Evolutionary conservation across 225 moss, liverwort and hornwort genomes (phyloP), one percentile per base, ranked within the genome.

Genomic region (Sphagnum contortum): DNA sequence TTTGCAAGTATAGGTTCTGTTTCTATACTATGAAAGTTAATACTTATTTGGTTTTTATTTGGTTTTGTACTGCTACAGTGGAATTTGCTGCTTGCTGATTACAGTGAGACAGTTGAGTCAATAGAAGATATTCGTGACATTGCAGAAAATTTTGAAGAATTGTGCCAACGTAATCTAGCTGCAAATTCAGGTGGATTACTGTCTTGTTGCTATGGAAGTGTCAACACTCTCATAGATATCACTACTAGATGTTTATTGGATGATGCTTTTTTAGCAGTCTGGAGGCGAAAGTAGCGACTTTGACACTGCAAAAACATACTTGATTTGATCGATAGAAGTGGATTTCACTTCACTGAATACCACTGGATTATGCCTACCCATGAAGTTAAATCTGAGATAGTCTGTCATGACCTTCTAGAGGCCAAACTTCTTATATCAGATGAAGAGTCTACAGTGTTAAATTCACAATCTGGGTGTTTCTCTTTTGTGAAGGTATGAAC

Each of bases 71-170:
- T 13, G 58, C 13, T 47, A 11, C 60, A 69, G 68, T 75, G 75
- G 75, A 59, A 61, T 59, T 65, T 75, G 60, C 65, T 75, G 54
- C 45, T 29, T 50, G 59, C 48, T 48, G 75, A 75, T 48, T 70
- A 75, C 56, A 47, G 46, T 6, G 70, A 61, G 44, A 66, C 75
- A 47, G 75, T 75, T 47, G 10, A 64, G 48, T 75, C 75, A 3
- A 70, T 75, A 45, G 75, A 75, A 60, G 75, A 75, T 45, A 70
- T 75, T 66, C 75, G 75, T 44, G 29, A 8, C 51, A 66, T 75
- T 48, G 49, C 70, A 4, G 70, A 70, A 5, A 65, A 75, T 54
- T 75, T 75, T 48, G 75, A 75, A 56, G 14, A 46, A 12, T 46
- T 75, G 50, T 70, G 65, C 45, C 75, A 75, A 46, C 64, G 75